Conservation (phyloP, 2,329 filamentous ascomycete genomes). For the Sclerotinia nivalis region DNA sequence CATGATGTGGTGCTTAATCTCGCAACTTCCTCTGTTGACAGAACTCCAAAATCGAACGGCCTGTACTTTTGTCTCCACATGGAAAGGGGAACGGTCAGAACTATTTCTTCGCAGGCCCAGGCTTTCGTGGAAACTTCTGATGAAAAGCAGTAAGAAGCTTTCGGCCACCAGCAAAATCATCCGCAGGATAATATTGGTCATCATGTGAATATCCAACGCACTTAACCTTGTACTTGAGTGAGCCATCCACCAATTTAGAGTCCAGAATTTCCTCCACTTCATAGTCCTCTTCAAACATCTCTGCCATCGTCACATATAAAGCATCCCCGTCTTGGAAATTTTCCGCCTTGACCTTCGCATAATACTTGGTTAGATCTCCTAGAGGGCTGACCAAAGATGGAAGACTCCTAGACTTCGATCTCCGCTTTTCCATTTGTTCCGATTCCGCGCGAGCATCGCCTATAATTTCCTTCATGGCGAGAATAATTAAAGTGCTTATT, state of each 20-base stretch:
- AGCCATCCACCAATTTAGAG: background rate
- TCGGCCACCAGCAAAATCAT: background rate
- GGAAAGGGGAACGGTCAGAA: background rate
- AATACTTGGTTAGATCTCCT: background rate
- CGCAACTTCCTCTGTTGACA: background rate
- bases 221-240: background rate
- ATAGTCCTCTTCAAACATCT: too few relatives aligned
- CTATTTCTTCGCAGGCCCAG: background rate
- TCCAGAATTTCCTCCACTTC: background rate
- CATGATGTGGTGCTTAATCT: background rate
- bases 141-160: background rate
- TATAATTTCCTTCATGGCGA: background rate
- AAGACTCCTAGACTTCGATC: background rate
- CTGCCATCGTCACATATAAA: background rate
- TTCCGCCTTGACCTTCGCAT: background rate
- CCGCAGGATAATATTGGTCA: background rate
- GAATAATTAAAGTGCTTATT: too few relatives aligned
- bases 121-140: background rate
- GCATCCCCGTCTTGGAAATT: background rate
- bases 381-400: background rate
- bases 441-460: background rate
- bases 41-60: background rate
- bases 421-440: background rate
- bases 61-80: background rate
- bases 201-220: background rate